Evolutionary conservation across 2,329 filamentous ascomycete species (phyloP), one percentile per base, ranked within the genome.

Genomic region (Curvularia lunata): DNA sequence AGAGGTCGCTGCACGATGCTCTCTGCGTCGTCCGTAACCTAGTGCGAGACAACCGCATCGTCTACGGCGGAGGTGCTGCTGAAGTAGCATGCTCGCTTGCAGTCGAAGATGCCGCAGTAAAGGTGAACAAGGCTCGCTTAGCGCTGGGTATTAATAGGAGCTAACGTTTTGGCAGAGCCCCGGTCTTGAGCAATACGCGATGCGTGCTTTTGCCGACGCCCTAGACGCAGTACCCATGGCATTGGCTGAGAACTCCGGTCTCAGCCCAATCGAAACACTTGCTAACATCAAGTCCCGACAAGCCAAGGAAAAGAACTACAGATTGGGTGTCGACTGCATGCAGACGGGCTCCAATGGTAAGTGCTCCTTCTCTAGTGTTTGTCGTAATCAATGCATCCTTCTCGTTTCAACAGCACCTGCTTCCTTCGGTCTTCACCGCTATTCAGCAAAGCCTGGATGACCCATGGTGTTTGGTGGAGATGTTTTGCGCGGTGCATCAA

Each of bases 151-250:
- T 45, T 32, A n/a, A 30, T 41, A 40, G 48, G n/a, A 38, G 46
- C 48, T 66, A 57, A 67, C 46, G 52, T 46, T 9, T 32, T 40
- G 41, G 9, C 75, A 87, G 88, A 97, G 92, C 51, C 91, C 93
- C 23, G 95, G 95, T n/a, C 86, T 99, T 38, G 94, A 97, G 81
- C 95, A 99, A 80, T 99, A 99, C 79, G 93, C 94, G 65, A 99
- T 99, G 94, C 91, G 95, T 61, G 95, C 95, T 23, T 99, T 99
- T 75, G 87, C 95, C 60, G 94, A 98, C 78, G 96, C 95, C 5
- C 86, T 99, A 34, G 95, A 99, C 78, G 85, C 91, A 1, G 85
- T 99, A 1, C 95, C 95, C 32, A 95, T 99, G 92, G 92, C 95
- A 1, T 85, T 99, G 59, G 93, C 95, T 9, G 94, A 99, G 85